These are phyloP conservation scores for Mucor velutinosus DNA, from an alignment of 371 early-diverging fungal species.

Conservation along the genomic window DNA sequence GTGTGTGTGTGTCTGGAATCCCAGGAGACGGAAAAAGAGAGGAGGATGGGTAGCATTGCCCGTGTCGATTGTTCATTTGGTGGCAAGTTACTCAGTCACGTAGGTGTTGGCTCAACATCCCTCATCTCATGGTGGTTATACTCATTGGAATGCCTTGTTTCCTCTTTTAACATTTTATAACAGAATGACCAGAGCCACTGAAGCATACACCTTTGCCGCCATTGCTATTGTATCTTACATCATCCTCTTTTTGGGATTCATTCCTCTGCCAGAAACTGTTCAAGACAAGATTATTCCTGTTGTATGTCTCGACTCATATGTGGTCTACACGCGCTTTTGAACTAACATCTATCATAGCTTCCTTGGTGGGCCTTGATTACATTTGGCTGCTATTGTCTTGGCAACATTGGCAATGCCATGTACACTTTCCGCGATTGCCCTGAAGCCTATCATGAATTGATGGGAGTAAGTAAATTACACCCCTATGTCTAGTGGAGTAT, in stretches of 20 bases:
- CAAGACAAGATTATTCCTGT: slow-evolving; percentile 64
- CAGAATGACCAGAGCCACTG: slow-evolving; percentile 66
- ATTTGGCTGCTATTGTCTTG: slow-evolving; percentile 85
- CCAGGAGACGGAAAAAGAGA: neutral
- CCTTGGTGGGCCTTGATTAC: slow-evolving; percentile 84
- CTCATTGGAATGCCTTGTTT: neutral
- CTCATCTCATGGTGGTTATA: neutral
- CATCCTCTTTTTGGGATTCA: slow-evolving; percentile 51
- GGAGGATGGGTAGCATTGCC: neutral
- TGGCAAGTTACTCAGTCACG: slow-evolving; percentile 1
- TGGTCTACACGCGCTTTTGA: neutral
- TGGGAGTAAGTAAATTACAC: slow-evolving; percentile 58
- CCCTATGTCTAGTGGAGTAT: neutral
- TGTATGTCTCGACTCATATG: slow-evolving; percentile 29
- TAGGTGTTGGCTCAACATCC: neutral
- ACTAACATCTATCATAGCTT: slow-evolving; percentile 47
- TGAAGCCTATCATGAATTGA: slow-evolving; percentile 80
- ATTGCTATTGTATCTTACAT: slow-evolving; percentile 49
- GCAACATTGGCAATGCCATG: slow-evolving; percentile 82
- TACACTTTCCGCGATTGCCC: slow-evolving; percentile 90
- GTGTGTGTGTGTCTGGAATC: neutral
- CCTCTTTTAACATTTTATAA: neutral
- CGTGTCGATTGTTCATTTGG: slow-evolving; percentile 10
- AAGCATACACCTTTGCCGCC: slow-evolving; percentile 53
- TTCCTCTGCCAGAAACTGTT: slow-evolving; percentile 59